Conservation (phyloP, 768 basidiomycete species). For the Cystoderma amianthinum region DNA sequence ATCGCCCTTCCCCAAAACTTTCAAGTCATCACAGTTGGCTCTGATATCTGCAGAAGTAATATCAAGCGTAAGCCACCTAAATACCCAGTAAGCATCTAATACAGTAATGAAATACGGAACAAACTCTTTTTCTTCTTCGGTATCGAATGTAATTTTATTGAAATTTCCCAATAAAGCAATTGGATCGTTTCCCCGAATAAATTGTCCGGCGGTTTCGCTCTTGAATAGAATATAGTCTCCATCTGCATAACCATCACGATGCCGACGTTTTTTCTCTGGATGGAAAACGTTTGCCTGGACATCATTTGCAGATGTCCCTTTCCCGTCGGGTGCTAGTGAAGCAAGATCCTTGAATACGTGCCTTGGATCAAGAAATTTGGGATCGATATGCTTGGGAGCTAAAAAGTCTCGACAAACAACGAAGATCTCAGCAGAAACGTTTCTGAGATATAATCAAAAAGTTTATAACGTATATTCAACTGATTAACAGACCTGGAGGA, state of each 20-base stretch:
- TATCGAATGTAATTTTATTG: constrained; percentile 71
- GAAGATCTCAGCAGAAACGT: constrained; percentile 99
- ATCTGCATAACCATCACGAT: constrained; percentile 92
- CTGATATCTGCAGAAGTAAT: constrained; percentile 76
- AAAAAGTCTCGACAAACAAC: constrained; percentile 95
- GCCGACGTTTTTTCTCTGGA: constrained; percentile 91
- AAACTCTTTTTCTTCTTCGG: constrained; percentile 82
- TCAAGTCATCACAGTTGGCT: constrained; percentile 85
- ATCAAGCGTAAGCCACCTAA: constrained; percentile 66
- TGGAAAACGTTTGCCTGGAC: constrained; percentile 90
- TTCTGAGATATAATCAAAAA: constrained; percentile 39
- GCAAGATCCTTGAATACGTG: constrained; percentile 95
- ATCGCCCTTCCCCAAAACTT: constrained; percentile 96
- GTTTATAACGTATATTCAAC: background rate
- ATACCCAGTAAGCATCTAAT: constrained; percentile 4
- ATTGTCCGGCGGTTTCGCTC: constrained; percentile 59
- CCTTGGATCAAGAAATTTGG: constrained; percentile 94
- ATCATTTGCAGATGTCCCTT: constrained; percentile 58
- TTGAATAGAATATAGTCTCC: constrained; percentile 91
- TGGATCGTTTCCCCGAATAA: constrained; percentile 66
- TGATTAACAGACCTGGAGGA: constrained; percentile 71
- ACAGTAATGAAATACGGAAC: constrained; percentile 12
- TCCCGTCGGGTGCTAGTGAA: constrained; percentile 38
- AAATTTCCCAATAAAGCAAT: constrained; percentile 70
- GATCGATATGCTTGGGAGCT: constrained; percentile 93